Evolutionary conservation across 257 asterid genomes (phyloP).

Genomic region (Craterostigma plantagineum): DNA sequence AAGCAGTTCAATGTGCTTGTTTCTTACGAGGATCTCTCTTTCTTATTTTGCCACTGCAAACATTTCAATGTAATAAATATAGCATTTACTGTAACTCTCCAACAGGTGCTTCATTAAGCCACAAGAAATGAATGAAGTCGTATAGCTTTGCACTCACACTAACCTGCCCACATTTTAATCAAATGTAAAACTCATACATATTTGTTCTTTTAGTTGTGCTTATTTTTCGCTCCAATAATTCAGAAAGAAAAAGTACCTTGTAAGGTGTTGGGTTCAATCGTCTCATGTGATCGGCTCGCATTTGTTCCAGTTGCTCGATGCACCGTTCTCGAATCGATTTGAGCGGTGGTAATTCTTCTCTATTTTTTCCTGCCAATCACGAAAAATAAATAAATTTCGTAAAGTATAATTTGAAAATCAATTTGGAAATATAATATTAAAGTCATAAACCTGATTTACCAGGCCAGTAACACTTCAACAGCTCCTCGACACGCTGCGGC

Average conservation of each 20-base stretch:
- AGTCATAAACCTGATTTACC: neutral
- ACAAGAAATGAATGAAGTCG: conserved; percentile 86
- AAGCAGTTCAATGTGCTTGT: too few relatives aligned
- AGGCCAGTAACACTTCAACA: neutral
- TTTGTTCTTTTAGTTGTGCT: too few relatives aligned
- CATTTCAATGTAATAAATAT: too few relatives aligned
- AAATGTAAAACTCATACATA: too few relatives aligned
- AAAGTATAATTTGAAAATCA: too few relatives aligned
- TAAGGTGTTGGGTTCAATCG: conserved; percentile 95
- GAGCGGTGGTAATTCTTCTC: conserved; percentile 53
- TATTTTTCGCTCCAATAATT: too few relatives aligned
- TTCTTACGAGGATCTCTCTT: too few relatives aligned
- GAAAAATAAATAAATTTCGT: too few relatives aligned
- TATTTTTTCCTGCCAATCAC: conserved; percentile 25
- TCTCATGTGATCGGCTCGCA: conserved; percentile 97
- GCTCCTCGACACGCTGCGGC: conserved; percentile 3
- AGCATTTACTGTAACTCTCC: conserved; percentile 68
- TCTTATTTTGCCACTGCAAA: too few relatives aligned
- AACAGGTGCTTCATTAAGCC: conserved; percentile 97
- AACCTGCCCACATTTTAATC: conserved; percentile 28
- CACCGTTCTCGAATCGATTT: conserved; percentile 55
- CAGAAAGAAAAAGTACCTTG: conserved; percentile 33
- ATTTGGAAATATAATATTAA: neutral
- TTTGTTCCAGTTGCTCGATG: conserved; percentile 56
- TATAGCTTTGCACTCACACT: conserved; percentile 85